These are phyloP conservation scores for Verticillium klebahnii DNA, from an alignment of 2,329 filamentous ascomycete species.

Conservation along the genomic window DNA sequence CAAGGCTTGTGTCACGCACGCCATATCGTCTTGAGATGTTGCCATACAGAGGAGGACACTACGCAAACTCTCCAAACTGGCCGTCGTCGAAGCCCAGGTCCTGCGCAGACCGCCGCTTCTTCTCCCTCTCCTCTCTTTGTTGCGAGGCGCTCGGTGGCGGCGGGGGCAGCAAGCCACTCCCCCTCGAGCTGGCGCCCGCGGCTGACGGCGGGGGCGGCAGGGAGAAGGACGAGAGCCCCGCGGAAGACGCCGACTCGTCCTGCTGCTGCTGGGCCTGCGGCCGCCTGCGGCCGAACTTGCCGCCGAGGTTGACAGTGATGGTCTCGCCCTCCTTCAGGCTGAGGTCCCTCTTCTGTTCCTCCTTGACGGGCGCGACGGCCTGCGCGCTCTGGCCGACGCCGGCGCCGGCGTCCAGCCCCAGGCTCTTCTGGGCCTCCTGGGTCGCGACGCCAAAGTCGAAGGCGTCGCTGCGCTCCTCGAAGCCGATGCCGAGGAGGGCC, in stretches of 20 bases:
- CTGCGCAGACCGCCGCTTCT: constrained; percentile 49
- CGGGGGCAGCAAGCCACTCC: constrained; percentile 46
- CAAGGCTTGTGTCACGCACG: neutral
- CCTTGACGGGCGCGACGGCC: constrained; percentile 26
- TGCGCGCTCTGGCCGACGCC: constrained; percentile 12
- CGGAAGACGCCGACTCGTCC: constrained; percentile 11
- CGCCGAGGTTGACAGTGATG: constrained; percentile 73
- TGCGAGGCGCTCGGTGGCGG: constrained; percentile 63
- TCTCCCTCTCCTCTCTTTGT: constrained; percentile 47
- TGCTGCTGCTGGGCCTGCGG: constrained; percentile 27
- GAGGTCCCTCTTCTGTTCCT: constrained; percentile 65
- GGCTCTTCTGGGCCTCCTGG: constrained; percentile 69
- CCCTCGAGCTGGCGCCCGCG: constrained; percentile 17
- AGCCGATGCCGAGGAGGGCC: constrained; percentile 78
- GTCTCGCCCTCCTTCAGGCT: constrained; percentile 87
- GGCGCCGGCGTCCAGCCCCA: constrained; percentile 51
- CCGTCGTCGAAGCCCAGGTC: constrained; percentile 83
- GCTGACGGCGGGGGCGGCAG: constrained; percentile 65
- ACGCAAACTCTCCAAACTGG: constrained; percentile 80
- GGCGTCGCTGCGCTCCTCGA: constrained; percentile 80
- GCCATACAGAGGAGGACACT: neutral
- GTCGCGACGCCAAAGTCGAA: constrained; percentile 81
- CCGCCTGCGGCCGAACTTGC: constrained; percentile 44
- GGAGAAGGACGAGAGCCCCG: constrained; percentile 56
- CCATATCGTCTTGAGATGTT: neutral